These are phyloP conservation scores for Euphorbia tirucalli DNA, from an alignment of 345 rosid species.

Conservation along the genomic window DNA sequence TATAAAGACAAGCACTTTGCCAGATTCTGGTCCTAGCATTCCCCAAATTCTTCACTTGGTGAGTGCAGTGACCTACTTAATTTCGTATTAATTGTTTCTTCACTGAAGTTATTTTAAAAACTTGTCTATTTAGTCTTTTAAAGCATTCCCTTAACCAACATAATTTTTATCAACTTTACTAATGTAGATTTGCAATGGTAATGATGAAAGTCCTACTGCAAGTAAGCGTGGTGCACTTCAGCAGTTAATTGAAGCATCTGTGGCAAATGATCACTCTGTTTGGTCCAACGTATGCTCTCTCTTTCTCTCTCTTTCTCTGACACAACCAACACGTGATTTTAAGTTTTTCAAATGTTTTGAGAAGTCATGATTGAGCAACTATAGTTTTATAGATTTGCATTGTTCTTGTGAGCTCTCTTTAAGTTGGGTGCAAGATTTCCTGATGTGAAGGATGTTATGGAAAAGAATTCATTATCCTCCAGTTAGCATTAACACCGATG, in stretches of 20 bases:
- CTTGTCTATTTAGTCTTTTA: background rate
- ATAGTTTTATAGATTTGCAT: background rate
- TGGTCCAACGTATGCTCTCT: constrained; percentile 64
- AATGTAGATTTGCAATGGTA: constrained; percentile 71
- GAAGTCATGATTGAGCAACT: background rate
- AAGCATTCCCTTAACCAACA: background rate
- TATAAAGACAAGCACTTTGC: constrained; percentile 47
- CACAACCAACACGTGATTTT: background rate
- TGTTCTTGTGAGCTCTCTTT: background rate
- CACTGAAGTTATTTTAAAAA: too few relatives aligned
- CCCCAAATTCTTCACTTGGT: constrained; percentile 98
- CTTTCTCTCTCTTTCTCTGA: background rate
- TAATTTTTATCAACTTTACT: constrained; percentile 4
- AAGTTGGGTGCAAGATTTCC: background rate
- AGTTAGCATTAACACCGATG: background rate
- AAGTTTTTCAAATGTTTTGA: background rate
- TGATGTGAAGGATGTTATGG: background rate
- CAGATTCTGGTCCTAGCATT: constrained; percentile 82
- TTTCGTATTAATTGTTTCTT: constrained; percentile 3
- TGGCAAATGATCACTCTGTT: constrained; percentile 64
- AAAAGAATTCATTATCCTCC: background rate
- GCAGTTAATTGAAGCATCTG: constrained; percentile 73
- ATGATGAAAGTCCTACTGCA: constrained; percentile 53
- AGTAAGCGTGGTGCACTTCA: constrained; percentile 76
- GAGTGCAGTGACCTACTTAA: constrained; percentile 24